These are phyloP conservation scores for Pseudogymnoascus sp. DNA, from an alignment of 2,329 filamentous ascomycete genomes.

Conservation along the genomic window DNA sequence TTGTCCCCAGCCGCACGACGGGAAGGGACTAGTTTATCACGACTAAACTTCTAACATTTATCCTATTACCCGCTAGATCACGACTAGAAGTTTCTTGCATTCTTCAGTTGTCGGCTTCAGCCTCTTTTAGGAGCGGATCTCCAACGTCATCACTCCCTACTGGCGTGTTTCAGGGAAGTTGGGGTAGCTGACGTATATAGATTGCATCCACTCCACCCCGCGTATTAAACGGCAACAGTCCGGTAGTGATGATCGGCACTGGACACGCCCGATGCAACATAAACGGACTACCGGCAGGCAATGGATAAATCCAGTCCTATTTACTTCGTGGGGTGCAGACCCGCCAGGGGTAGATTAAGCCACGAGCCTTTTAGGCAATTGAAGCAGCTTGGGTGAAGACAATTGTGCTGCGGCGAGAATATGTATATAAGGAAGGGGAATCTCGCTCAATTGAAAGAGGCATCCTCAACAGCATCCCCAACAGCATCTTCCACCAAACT, in stretches of 20 bases:
- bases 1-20: neutral
- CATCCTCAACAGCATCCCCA: neutral
- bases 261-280: constrained; percentile 1
- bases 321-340: neutral
- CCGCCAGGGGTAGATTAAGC: neutral
- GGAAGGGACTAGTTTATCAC: neutral
- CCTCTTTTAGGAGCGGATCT: neutral
- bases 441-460: neutral
- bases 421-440: neutral
- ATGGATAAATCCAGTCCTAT: neutral
- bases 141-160: neutral
- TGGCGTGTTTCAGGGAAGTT: constrained; percentile 5
- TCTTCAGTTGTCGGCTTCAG: neutral
- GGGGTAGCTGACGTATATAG: constrained; percentile 3
- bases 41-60: neutral
- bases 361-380: constrained; percentile 1
- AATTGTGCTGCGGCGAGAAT: neutral
- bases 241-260: constrained; percentile 6
- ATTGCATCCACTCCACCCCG: neutral
- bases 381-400: neutral
- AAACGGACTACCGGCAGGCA: neutral
- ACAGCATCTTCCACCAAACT: neutral
- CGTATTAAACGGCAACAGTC: neutral
- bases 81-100: neutral
- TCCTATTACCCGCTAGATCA: constrained; percentile 3